phyloP scores from a whole-genome alignment of 768 basidiomycete species.

The Ephemerocybe angulata region DNA sequence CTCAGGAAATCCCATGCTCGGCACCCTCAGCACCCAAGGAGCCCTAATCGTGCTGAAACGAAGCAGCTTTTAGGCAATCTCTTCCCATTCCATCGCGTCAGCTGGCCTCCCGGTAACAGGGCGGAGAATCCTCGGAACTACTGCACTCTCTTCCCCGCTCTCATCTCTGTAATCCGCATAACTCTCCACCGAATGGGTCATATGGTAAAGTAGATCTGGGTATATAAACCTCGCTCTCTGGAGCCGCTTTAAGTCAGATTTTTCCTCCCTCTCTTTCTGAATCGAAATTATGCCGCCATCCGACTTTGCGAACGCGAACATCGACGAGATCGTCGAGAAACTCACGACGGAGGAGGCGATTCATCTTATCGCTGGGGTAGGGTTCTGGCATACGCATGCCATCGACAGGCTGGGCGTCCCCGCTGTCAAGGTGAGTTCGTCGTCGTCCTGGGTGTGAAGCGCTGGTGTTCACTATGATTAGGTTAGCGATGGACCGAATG shows the following conservation, averaged over 20 bases:
- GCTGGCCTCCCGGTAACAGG: no score
- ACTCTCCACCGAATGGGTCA: no score
- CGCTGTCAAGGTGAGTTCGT: constrained; percentile 53
- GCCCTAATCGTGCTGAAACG: no score
- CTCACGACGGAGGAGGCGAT: constrained; percentile 76
- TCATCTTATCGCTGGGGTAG: constrained; percentile 65
- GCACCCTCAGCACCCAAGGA: no score
- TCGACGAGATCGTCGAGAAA: constrained; percentile 59
- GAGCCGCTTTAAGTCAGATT: not conserved
- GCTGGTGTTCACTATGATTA: constrained; percentile 17
- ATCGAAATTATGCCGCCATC: constrained; percentile 63
- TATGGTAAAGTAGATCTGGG: no score
- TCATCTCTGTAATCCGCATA: no score
- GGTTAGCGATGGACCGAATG: constrained; percentile 82
- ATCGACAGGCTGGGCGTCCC: constrained; percentile 68
- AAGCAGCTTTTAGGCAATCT: no score
- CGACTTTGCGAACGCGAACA: constrained; percentile 61
- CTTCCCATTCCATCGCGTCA: no score
- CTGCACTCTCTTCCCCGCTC: no score
- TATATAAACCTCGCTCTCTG: not conserved
- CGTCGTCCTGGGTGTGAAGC: not conserved
- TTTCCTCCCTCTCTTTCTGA: not conserved
- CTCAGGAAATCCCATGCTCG: no score
- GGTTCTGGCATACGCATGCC: constrained; percentile 72
- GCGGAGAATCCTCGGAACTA: no score